Conservation (phyloP, 768 basidiomycete species). For the Postia placenta region DNA sequence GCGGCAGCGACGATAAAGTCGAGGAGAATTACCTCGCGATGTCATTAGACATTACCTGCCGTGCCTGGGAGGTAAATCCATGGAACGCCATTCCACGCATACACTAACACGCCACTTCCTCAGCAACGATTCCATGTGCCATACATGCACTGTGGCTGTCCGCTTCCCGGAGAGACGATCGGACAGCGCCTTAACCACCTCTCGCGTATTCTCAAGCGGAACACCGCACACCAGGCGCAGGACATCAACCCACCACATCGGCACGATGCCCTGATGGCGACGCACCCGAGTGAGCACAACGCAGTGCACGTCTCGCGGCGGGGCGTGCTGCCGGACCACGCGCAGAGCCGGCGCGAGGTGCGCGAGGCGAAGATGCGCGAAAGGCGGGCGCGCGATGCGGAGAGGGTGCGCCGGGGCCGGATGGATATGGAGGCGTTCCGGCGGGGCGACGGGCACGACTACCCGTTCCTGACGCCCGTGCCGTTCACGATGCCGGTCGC, state of each 20-base stretch:
- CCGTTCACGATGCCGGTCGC: conserved; percentile 17
- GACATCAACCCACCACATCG: conserved; percentile 29
- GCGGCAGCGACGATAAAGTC: conserved; percentile 41
- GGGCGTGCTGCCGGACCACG: not conserved
- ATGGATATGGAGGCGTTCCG: conserved; percentile 8
- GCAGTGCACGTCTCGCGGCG: conserved; percentile 29
- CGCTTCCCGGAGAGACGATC: conserved; percentile 39
- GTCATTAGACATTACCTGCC: conserved; percentile 45
- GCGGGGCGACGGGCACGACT: conserved; percentile 16
- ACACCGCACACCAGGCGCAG: conserved; percentile 13
- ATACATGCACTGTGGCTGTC: conserved; percentile 59
- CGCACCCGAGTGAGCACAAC: conserved; percentile 54
- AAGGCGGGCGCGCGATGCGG: conserved; percentile 23
- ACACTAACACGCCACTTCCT: not conserved
- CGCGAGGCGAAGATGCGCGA: conserved; percentile 23
- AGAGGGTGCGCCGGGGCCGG: conserved; percentile 20
- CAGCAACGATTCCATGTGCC: conserved; percentile 42
- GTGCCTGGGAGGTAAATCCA: conserved; percentile 37
- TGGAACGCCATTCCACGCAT: not conserved
- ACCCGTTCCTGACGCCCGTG: conserved; percentile 35
- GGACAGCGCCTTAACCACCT: conserved; percentile 36
- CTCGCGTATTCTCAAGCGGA: conserved; percentile 3
- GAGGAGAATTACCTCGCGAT: conserved; percentile 38
- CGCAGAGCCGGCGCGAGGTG: conserved; percentile 17
- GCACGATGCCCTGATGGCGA: conserved; percentile 37